Evolutionary conservation across 768 basidiomycete species (phyloP).

Genomic region (Suillus paluster): DNA sequence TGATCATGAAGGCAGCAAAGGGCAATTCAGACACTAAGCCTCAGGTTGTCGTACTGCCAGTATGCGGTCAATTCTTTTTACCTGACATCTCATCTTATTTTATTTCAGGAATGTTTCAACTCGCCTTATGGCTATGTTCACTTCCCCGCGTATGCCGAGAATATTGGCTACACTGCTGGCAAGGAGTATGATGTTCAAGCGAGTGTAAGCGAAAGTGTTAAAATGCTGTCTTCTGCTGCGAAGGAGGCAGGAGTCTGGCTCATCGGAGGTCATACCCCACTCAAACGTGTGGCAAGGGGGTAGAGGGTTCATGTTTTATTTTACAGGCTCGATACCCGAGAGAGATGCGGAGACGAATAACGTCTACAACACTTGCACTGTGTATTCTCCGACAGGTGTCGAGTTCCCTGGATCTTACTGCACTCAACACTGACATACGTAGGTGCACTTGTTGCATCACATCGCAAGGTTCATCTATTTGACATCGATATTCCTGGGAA

Average conservation of each 20-base stretch:
- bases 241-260: slow-evolving; percentile 83
- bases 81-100: slow-evolving; percentile 7
- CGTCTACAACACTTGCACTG: slow-evolving; percentile 92
- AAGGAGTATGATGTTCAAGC: slow-evolving; percentile 57
- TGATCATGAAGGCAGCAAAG: slow-evolving; percentile 73
- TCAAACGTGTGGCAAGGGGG: background rate
- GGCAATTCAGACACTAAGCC: slow-evolving; percentile 52
- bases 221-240: slow-evolving; percentile 80
- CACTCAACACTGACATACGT: slow-evolving; percentile 3
- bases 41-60: slow-evolving; percentile 84
- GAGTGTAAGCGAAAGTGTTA: slow-evolving; percentile 75
- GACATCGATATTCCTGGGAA: slow-evolving; percentile 96
- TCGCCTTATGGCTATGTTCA: slow-evolving; percentile 81
- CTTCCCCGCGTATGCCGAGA: slow-evolving; percentile 86
- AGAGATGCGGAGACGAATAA: slow-evolving; percentile 62
- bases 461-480: slow-evolving; percentile 96
- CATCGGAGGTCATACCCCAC: slow-evolving; percentile 74
- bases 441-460: slow-evolving; percentile 86
- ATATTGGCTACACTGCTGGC: slow-evolving; percentile 64
- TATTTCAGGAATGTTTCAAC: slow-evolving; percentile 81
- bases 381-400: slow-evolving; percentile 80
- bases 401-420: background rate
- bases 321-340: slow-evolving; percentile 92
- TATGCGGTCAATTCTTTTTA: slow-evolving; percentile 37
- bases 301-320: background rate